A percentile compares a stretch with the other conserved stretches of the same genome.
Evolutionary conservation across 1,284 basidiomycete genomes (phyloP).

Genomic region (Cutaneotrichosporon sp.): DNA sequence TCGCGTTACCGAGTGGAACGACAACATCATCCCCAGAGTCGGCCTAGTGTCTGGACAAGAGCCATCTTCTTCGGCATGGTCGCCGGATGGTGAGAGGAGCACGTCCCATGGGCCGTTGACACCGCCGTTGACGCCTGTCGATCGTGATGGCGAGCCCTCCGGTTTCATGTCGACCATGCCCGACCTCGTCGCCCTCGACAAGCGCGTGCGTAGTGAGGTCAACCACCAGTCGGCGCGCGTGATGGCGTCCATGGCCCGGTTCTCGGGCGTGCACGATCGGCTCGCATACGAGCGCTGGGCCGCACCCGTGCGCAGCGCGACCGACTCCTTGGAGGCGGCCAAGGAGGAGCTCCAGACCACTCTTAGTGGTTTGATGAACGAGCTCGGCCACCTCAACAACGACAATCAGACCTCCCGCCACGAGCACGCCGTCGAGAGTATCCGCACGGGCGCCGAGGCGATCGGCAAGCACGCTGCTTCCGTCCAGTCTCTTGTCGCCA

Average conservation of each 20-base stretch:
- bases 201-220: constrained; percentile 66
- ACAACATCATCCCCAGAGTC: constrained; percentile 13
- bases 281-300: constrained; percentile 19
- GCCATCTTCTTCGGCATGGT: neutral
- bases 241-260: constrained; percentile 59
- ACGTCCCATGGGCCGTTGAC: constrained; percentile 19
- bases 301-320: constrained; percentile 12
- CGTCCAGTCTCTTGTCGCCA: constrained; percentile 11
- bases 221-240: constrained; percentile 69
- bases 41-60: constrained; percentile 14
- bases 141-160: neutral
- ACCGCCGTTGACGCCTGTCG: constrained; percentile 21
- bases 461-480: constrained; percentile 6
- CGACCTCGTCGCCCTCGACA: constrained; percentile 65
- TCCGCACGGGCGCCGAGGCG: neutral
- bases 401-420: neutral
- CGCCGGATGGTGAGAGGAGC: neutral
- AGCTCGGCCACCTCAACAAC: neutral
- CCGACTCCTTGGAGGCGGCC: neutral
- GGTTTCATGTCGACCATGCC: constrained; percentile 38
- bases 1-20: constrained; percentile 16
- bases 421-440: neutral
- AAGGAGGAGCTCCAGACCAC: constrained; percentile 1
- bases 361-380: constrained; percentile 1
- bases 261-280: constrained; percentile 8